phyloP scores from a whole-genome alignment of 2,329 filamentous ascomycete genomes.

The Arthrobotrys entomopaga region DNA sequence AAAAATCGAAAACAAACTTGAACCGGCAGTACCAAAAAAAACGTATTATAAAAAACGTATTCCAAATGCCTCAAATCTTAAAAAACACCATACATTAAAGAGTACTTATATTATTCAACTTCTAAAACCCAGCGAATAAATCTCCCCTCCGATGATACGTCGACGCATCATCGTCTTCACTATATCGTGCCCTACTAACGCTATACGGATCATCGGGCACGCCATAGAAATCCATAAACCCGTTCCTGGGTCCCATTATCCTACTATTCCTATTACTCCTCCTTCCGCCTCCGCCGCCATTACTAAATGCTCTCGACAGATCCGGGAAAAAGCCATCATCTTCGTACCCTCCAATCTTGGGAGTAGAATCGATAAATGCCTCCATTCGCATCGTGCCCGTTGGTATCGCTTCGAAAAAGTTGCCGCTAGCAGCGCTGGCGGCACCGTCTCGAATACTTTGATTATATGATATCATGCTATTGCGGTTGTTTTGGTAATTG shows the following conservation, averaged over 20 bases:
- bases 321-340: constrained; percentile 56
- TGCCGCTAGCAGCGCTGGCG: constrained; percentile 57
- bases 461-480: constrained; percentile 54
- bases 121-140: constrained; percentile 65
- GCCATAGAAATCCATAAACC: constrained; percentile 56
- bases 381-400: constrained; percentile 96
- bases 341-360: constrained; percentile 58
- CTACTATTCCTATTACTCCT: constrained; percentile 57
- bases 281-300: constrained; percentile 28
- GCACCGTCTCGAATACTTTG: constrained; percentile 56
- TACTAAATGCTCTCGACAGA: constrained; percentile 56
- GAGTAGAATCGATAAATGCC: constrained; percentile 78
- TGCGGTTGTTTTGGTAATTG: constrained; percentile 34
- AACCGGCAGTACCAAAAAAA: background rate
- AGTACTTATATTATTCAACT: too few species aligned
- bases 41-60: too few species aligned
- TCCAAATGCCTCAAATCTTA: too few species aligned
- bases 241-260: constrained; percentile 55
- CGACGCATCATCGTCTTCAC: constrained; percentile 60
- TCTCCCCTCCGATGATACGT: constrained; percentile 63
- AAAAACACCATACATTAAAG: too few species aligned
- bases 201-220: constrained; percentile 60
- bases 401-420: constrained; percentile 61
- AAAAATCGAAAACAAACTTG: constrained; percentile 13
- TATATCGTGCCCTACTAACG: constrained; percentile 60